phyloP scores from a whole-genome alignment of 129 eudicot species.

The Lactuca saligna region DNA sequence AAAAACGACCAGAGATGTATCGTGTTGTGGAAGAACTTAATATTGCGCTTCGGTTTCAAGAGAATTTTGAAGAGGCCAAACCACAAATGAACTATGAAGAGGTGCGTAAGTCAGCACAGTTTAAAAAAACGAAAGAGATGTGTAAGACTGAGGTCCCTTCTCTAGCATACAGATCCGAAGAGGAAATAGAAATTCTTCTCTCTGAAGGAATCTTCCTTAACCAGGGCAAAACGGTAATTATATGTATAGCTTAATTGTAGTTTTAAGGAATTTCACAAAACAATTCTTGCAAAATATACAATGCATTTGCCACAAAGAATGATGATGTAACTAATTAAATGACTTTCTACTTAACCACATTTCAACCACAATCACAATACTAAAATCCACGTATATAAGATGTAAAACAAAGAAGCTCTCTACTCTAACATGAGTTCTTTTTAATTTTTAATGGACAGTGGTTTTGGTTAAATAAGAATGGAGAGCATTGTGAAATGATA shows the following conservation, averaged over 20 bases:
- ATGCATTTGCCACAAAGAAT: no score
- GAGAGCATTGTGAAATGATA: no score
- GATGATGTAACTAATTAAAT: no score
- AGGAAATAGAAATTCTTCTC: neutral
- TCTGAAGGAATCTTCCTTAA: slow-evolving; percentile 6
- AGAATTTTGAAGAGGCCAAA: neutral
- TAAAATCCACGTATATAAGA: no score
- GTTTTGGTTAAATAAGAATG: no score
- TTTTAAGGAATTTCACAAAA: no score
- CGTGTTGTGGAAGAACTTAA: neutral
- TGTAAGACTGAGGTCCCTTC: neutral
- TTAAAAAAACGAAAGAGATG: neutral
- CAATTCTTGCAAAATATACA: no score
- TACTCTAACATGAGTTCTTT: no score
- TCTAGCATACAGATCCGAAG: neutral
- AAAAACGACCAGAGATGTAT: slow-evolving; percentile 1
- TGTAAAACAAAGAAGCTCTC: no score
- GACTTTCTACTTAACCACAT: no score
- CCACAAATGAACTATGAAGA: slow-evolving; percentile 1
- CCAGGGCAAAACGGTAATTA: slow-evolving; percentile 1
- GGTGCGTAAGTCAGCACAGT: neutral
- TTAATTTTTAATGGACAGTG: no score
- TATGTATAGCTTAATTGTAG: neutral
- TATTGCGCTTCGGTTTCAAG: neutral
- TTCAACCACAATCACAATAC: no score